Evolutionary conservation across 164 flowering plant species (phyloP), one percentile per base, ranked within the genome.

Genomic region (Berberis thunbergii): DNA sequence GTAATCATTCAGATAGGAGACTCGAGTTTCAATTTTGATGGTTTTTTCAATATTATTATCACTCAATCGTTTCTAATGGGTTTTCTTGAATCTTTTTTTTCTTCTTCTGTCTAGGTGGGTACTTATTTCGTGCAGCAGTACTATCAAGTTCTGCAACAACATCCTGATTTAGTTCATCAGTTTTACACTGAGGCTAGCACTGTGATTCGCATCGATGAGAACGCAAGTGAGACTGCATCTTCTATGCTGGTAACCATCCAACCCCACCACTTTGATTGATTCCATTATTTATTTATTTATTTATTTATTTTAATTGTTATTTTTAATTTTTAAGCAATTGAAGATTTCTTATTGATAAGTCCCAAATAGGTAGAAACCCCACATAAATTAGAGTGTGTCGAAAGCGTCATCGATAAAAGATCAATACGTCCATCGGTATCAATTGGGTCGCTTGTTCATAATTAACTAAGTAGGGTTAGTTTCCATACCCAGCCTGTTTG

Each of bases 101-200:
- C 60, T 45, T 42, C 46, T 26, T 13, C 45, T 57, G 70, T 63
- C 3, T 60, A 91, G 98, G 85, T 92, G 41, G 98, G 98, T 6
- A 72, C 91, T 4, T 92, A 83, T 70, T 92, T 92, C 64, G 89
- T 86, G 64, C 78, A 79, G 57, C 96, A 93, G 77, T 93, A 93
- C 64, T 90, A 93, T 60, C 83, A 81, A 48, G 76, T 90, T 53
- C 78, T 90, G 64, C 85, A 86, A 70, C 84, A 81, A 49, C 83
- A 84, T 65, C 92, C 93, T 0, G 92, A 84, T 11, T 74, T 67
- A n/a, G 87, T 81, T 45, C 83, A 90, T 75, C 95, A 88, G 75
- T 89, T 90, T 66, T 93, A 90, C 68, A 78, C 84, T 9, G 95
- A 88, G 61, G 75, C 85, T 10, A 94, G 98, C 70, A 81, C 97